Base-by-base conservation (phyloP, 768 basidiomycete species). In the Hypholoma fasciculare region DNA sequence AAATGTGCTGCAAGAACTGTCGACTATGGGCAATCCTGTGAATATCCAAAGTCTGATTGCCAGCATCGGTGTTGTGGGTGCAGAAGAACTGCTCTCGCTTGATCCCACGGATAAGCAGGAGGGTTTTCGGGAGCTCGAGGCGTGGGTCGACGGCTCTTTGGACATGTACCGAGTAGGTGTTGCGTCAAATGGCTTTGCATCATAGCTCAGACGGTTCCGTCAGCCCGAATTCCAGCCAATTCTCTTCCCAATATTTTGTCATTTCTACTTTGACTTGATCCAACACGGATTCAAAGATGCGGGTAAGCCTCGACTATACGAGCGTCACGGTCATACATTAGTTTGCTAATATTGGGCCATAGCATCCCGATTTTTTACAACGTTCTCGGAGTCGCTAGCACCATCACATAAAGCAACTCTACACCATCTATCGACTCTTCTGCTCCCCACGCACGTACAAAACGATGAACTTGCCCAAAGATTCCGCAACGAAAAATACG, bases 201-300 rank as follows among this genome's bases (percentile, higher is more conserved):
- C 37, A 9, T 30, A n/a, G 19, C n/a, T 47, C 27, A 59, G 57
- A 66, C 43, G 43, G 55, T 51, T 26, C 34, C 47, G 36, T 53
- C 69, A 98, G 91, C 93, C 94, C 54, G 96, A 99, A 72, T 90
- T 99, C 65, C 82, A 91, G 46, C 95, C 93, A 46, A 89, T 99
- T 37, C 75, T 97, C 14, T 97, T 95, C 68, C 97, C 97, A 2
- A 91, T 99, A 61, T 98, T 98, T 69, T 94, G 92, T 50, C 94
- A 99, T 73, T 98, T 98, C 69, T 98, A 96, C 71, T 80, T 99
- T 30, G 96, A 98, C 71, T 82, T 99, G 49, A 87, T 98, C 48
- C 89, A 94, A 65, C 86, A 88, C 51, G 94, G 93, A 9, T 94
- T 92, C 72, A 88, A 90, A 68, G 90, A 93, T 68, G 90, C 95